Percentiles rank a stretch among this genome's conserved stretches.
These are phyloP conservation scores for Aurinia saxatilis DNA, from an alignment of 345 rosid species.

Conservation along the genomic window DNA sequence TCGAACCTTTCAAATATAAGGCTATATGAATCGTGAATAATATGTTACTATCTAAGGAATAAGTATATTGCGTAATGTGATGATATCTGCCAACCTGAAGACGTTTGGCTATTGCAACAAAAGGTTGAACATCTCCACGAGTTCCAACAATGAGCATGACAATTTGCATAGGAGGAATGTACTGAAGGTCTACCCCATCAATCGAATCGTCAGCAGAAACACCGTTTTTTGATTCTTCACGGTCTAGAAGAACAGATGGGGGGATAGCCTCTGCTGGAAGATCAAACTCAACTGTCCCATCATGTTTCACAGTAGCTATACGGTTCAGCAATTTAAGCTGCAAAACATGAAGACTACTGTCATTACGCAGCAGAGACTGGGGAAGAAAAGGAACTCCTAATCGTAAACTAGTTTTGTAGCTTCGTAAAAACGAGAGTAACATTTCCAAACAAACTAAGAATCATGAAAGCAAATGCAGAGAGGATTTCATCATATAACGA, in stretches of 20 bases:
- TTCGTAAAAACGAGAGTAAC: background rate
- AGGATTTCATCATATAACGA: background rate
- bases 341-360: constrained; percentile 28
- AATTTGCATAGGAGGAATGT: constrained; percentile 69
- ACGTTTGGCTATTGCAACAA: constrained; percentile 76
- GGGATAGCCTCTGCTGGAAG: constrained; percentile 76
- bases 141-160: constrained; percentile 70
- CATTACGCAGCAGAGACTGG: background rate
- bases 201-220: constrained; percentile 50
- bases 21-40: background rate
- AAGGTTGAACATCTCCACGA: constrained; percentile 91
- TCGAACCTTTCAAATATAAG: background rate
- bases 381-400: background rate
- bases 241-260: constrained; percentile 32
- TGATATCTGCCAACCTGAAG: constrained; percentile 48
- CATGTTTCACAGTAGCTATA: constrained; percentile 89
- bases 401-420: background rate
- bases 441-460: background rate
- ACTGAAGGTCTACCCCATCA: constrained; percentile 54
- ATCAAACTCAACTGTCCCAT: constrained; percentile 93
- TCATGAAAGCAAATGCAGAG: background rate
- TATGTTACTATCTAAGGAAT: background rate
- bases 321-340: constrained; percentile 80
- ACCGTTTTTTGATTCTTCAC: constrained; percentile 30
- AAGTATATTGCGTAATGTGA: background rate